These are phyloP conservation scores for Plasmodium relictum DNA, from an alignment of 169 alveolate genomes.

Conservation along the genomic window DNA sequence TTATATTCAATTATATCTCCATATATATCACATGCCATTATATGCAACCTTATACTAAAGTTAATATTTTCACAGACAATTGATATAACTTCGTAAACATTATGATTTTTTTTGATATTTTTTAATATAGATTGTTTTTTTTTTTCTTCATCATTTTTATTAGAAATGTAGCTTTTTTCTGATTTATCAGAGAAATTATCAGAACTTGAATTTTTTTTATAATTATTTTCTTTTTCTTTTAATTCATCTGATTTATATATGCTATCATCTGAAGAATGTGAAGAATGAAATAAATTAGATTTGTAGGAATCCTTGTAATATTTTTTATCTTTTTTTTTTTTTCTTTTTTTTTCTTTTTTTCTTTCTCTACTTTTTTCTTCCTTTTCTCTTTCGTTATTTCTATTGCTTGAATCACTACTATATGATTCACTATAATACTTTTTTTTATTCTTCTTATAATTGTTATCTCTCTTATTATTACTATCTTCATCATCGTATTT, in stretches of 20 bases:
- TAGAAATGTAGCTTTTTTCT: conserved; percentile 48
- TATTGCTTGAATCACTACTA: neutral
- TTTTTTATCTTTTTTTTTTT: conserved; percentile 1
- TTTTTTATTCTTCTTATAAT: conserved; percentile 12
- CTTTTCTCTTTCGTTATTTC: neutral
- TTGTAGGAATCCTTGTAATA: conserved; percentile 4
- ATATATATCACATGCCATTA: conserved; percentile 71
- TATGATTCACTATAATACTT: conserved; percentile 50
- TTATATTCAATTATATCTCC: conserved; percentile 61
- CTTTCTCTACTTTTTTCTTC: conserved; percentile 32
- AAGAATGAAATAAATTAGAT: conserved; percentile 34
- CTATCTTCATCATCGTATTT: conserved; percentile 1
- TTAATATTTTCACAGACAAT: conserved; percentile 29
- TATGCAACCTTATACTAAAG: conserved; percentile 41
- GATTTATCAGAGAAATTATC: conserved; percentile 61
- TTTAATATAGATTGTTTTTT: conserved; percentile 27
- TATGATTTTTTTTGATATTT: conserved; percentile 53
- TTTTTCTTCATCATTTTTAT: conserved; percentile 76
- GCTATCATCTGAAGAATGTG: conserved; percentile 13
- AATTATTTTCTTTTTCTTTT: conserved; percentile 13
- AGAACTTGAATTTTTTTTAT: conserved; percentile 13
- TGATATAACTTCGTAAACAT: conserved; percentile 43
- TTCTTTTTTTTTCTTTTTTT: conserved; percentile 21
- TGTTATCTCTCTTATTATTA: neutral
- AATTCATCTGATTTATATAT: conserved; percentile 15